Percentiles rank a stretch among this genome's conserved stretches.
These are phyloP conservation scores for Hermanozyma aechmeae DNA, from an alignment of 805 yeast genomes.

Conservation along the genomic window DNA sequence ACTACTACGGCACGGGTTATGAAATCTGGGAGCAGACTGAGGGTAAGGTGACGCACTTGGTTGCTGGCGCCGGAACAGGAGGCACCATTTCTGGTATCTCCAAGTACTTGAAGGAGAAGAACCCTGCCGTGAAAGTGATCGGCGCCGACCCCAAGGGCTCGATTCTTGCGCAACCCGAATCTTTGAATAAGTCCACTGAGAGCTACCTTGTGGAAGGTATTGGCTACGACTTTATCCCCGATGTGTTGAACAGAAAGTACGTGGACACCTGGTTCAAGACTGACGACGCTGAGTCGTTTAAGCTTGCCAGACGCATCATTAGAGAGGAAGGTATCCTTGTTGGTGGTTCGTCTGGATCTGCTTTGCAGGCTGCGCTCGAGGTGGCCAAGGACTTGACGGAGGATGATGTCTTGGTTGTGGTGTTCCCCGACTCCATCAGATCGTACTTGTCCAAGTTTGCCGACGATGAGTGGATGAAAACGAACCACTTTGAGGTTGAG, in stretches of 20 bases:
- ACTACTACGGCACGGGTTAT: slow-evolving; percentile 73
- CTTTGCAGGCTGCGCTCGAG: slow-evolving; percentile 68
- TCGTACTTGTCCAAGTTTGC: slow-evolving; percentile 82
- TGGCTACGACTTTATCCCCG: slow-evolving; percentile 84
- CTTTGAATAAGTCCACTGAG: slow-evolving; percentile 50
- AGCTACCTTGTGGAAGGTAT: slow-evolving; percentile 81
- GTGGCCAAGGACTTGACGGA: slow-evolving; percentile 63
- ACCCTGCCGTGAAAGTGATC: slow-evolving; percentile 49
- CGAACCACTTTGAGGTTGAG: slow-evolving; percentile 60
- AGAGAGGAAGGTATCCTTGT: slow-evolving; percentile 79
- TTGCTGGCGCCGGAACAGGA: slow-evolving; percentile 94
- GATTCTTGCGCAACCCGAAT: slow-evolving; percentile 70
- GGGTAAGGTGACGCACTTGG: slow-evolving; percentile 62
- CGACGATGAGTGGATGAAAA: slow-evolving; percentile 85
- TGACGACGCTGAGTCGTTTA: slow-evolving; percentile 72
- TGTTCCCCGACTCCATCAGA: slow-evolving; percentile 81
- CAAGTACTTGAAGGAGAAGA: slow-evolving; percentile 62
- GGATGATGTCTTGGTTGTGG: slow-evolving; percentile 67
- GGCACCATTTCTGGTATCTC: slow-evolving; percentile 96
- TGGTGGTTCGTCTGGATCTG: slow-evolving; percentile 86
- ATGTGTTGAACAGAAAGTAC: slow-evolving; percentile 55
- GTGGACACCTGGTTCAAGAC: slow-evolving; percentile 83
- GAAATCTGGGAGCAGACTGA: slow-evolving; percentile 78
- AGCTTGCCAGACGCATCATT: slow-evolving; percentile 72
- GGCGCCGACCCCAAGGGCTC: slow-evolving; percentile 90